These are phyloP conservation scores for Mycena olivaceomarginata DNA, from an alignment of 768 basidiomycete genomes.

Conservation along the genomic window DNA sequence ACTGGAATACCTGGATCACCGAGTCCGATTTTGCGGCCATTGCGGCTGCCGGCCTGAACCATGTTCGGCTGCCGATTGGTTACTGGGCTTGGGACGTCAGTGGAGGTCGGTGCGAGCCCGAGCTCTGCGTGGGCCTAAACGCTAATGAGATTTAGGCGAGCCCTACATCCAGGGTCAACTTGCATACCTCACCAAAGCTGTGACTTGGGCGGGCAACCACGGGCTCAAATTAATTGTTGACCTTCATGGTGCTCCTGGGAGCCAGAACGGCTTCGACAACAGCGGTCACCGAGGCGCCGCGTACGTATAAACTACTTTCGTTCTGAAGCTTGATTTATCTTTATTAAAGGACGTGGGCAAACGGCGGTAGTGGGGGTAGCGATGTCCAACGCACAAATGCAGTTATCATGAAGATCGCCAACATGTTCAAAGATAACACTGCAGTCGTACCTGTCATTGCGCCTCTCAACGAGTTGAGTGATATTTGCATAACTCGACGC, in stretches of 20 bases:
- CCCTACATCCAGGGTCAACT: constrained; percentile 89
- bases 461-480: constrained; percentile 84
- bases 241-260: constrained; percentile 86
- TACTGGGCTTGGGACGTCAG: constrained; percentile 94
- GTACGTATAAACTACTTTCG: constrained; percentile 51
- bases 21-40: constrained; percentile 87
- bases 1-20: constrained; percentile 92
- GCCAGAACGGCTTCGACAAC: constrained; percentile 92
- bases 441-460: constrained; percentile 81
- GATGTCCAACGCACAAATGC: constrained; percentile 80
- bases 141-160: constrained; percentile 67
- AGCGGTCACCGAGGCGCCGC: constrained; percentile 80
- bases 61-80: constrained; percentile 90
- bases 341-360: constrained; percentile 75
- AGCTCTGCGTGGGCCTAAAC: neutral
- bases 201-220: constrained; percentile 80
- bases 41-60: constrained; percentile 86
- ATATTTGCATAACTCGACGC: neutral
- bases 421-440: constrained; percentile 72
- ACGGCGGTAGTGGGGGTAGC: constrained; percentile 64
- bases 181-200: constrained; percentile 79
- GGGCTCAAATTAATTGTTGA: constrained; percentile 91
- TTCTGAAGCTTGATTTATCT: constrained; percentile 31
- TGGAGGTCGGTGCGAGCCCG: constrained; percentile 30
- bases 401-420: constrained; percentile 78